Percentiles rank a stretch among this genome's conserved stretches.
Conservation (phyloP, 352 stramenopile genomes). For the Thalassiosira oceanica region DNA sequence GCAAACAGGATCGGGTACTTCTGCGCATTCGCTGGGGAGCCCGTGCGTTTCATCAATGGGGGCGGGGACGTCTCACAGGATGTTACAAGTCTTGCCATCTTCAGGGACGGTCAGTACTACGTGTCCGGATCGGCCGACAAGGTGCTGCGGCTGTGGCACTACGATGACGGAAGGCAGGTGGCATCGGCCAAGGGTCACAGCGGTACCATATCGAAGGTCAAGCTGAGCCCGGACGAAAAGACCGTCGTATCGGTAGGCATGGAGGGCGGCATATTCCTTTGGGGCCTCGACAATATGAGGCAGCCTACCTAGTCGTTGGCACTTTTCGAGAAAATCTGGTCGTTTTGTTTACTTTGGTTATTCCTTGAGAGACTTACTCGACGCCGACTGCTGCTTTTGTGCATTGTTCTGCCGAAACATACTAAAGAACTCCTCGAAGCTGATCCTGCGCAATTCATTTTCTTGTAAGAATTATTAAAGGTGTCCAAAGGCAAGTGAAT, state of each 20-base stretch:
- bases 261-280: constrained; percentile 95
- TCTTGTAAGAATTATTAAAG: too few relatives aligned
- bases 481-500: constrained; percentile 68
- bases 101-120: constrained; percentile 86
- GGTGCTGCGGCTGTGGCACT: constrained; percentile 93
- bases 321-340: too few relatives aligned
- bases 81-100: constrained; percentile 92
- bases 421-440: constrained; percentile 87
- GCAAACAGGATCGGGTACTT: constrained; percentile 96
- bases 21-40: constrained; percentile 91
- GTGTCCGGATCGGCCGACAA: constrained; percentile 89
- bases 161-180: constrained; percentile 92
- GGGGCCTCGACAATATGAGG: too few relatives aligned
- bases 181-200: constrained; percentile 89
- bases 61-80: constrained; percentile 85
- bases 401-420: constrained; percentile 52
- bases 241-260: constrained; percentile 91
- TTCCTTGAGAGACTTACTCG: background rate
- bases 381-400: constrained; percentile 1
- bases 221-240: constrained; percentile 89
- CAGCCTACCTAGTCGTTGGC: too few relatives aligned
- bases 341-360: too few relatives aligned
- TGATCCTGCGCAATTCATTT: too few relatives aligned
- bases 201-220: constrained; percentile 89
- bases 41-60: constrained; percentile 92